A percentile compares a stretch with the other conserved stretches of the same genome.
These are phyloP conservation scores for Epicoccum sorghinum DNA, from an alignment of 2,329 filamentous ascomycete genomes.

Conservation along the genomic window DNA sequence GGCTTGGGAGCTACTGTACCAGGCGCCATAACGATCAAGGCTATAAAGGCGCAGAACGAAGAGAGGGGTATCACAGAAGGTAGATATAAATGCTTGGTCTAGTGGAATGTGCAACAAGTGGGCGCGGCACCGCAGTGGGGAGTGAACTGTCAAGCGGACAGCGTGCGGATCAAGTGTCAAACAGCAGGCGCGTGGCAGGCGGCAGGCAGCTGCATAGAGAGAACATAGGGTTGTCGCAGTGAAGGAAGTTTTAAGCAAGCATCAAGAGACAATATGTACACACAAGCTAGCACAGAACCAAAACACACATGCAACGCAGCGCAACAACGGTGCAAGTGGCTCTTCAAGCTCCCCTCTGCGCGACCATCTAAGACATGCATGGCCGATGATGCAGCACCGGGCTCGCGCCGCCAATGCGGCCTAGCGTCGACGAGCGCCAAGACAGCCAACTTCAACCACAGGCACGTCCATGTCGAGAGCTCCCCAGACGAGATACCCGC, in stretches of 20 bases:
- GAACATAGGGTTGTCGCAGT: conserved; percentile 2
- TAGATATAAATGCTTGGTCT: conserved; percentile 1
- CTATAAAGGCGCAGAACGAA: neutral
- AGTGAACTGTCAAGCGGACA: conserved; percentile 14
- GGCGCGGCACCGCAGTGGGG: conserved; percentile 7
- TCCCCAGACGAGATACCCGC: conserved; percentile 29
- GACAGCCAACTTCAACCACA: conserved; percentile 25
- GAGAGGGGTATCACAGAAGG: neutral
- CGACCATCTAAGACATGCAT: conserved; percentile 11
- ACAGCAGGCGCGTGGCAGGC: conserved; percentile 22
- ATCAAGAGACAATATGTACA: neutral
- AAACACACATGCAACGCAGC: neutral
- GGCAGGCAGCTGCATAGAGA: conserved; percentile 17
- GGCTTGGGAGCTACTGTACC: conserved; percentile 21
- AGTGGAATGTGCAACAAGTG: conserved; percentile 5
- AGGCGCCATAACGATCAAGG: conserved; percentile 28
- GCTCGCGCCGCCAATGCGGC: conserved; percentile 5
- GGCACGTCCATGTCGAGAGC: conserved; percentile 18
- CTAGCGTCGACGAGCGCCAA: conserved; percentile 9
- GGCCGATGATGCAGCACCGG: conserved; percentile 10
- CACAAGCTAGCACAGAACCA: neutral
- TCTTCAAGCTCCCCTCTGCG: neutral
- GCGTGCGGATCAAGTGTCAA: conserved; percentile 21
- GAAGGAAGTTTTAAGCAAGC: conserved; percentile 9
- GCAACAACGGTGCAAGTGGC: conserved; percentile 1